These are phyloP conservation scores for Xerocomellus amylosporus DNA, from an alignment of 768 basidiomycete genomes.

Conservation along the genomic window DNA sequence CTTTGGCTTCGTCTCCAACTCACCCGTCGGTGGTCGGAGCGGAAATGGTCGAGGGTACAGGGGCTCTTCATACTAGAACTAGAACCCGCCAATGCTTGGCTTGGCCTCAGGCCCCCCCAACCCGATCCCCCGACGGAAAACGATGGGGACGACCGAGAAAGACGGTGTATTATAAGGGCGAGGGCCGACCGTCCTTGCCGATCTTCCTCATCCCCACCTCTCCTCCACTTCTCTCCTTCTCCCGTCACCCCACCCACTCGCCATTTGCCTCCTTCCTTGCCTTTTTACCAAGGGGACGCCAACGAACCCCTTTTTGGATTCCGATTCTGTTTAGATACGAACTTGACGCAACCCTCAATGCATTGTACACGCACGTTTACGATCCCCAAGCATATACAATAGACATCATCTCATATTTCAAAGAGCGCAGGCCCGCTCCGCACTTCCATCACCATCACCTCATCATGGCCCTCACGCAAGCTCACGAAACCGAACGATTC, in stretches of 20 bases:
- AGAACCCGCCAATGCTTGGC: background rate
- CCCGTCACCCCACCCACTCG: constrained; percentile 4
- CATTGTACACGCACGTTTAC: constrained; percentile 27
- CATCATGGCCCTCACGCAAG: constrained; percentile 15
- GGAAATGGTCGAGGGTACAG: constrained; percentile 25
- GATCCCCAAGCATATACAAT: constrained; percentile 22
- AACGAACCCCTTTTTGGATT: background rate
- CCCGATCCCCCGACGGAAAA: background rate
- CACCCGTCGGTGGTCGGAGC: constrained; percentile 24
- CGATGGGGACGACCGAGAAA: constrained; percentile 1
- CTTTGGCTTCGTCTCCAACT: constrained; percentile 26
- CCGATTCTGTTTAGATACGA: constrained; percentile 20
- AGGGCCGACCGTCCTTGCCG: background rate
- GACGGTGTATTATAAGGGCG: constrained; percentile 4
- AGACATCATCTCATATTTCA: constrained; percentile 20
- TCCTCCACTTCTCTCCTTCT: constrained; percentile 12
- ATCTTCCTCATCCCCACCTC: constrained; percentile 12
- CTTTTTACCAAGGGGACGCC: constrained; percentile 3
- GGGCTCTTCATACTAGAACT: constrained; percentile 25
- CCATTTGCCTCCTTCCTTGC: constrained; percentile 7
- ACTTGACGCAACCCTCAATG: constrained; percentile 24
- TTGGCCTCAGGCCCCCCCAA: constrained; percentile 1
- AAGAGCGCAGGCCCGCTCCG: constrained; percentile 13
- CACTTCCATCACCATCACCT: background rate
- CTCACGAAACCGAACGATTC: constrained; percentile 15